Conservation (phyloP, 495 filamentous ascomycete genomes). For the Podospora didyma region DNA sequence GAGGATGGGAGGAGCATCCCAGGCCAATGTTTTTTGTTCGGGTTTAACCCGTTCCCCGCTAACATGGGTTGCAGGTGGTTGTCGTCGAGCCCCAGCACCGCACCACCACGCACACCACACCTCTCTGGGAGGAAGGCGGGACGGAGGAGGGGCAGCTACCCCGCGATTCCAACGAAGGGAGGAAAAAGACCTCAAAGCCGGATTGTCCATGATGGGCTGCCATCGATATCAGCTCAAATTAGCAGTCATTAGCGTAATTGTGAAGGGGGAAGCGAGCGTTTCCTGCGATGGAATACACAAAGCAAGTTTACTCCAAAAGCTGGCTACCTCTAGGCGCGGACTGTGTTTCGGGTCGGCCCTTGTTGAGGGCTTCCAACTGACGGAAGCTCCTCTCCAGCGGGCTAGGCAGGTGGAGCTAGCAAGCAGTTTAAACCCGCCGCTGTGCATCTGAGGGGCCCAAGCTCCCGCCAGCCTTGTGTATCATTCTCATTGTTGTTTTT, state of each 20-base stretch:
- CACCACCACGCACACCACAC: too few species aligned
- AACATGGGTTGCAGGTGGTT: background rate
- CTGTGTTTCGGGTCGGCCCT: too few species aligned
- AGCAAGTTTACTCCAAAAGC: too few species aligned
- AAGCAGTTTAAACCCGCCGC: background rate
- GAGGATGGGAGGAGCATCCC: too few species aligned
- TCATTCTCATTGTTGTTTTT: too few species aligned
- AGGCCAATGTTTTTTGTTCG: too few species aligned
- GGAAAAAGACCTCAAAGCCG: background rate
- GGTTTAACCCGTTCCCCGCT: background rate
- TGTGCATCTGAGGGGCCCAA: background rate
- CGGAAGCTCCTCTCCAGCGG: too few species aligned
- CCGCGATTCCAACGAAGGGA: constrained; percentile 3
- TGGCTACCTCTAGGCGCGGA: too few species aligned
- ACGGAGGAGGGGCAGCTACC: constrained; percentile 6
- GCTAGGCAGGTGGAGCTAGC: background rate
- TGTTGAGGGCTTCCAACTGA: too few species aligned
- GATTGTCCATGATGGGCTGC: background rate
- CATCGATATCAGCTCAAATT: background rate
- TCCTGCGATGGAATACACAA: too few species aligned
- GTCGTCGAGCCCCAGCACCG: background rate
- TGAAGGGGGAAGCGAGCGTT: background rate
- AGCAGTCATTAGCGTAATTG: background rate
- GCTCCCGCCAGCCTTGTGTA: background rate
- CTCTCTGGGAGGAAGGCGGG: background rate